Percentiles rank a stretch among this genome's conserved stretches.
Evolutionary conservation across 805 yeast species (phyloP).

Genomic region (Cyberlindnera mississippiensis): DNA sequence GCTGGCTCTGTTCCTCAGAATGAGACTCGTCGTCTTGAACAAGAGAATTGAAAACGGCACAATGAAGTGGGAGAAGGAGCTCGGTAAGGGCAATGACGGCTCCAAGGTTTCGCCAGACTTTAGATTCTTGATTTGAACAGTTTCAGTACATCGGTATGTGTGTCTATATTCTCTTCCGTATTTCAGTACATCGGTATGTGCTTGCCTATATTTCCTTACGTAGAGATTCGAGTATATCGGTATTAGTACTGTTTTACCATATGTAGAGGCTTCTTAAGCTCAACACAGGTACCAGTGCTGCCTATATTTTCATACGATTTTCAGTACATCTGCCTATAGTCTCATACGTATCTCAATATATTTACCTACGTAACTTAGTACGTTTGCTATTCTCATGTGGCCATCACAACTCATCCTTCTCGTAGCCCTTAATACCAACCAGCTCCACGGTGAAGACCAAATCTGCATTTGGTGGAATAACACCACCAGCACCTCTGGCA

Average conservation of each 20-base stretch:
- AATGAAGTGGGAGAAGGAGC: constrained; percentile 28
- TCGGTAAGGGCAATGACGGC: constrained; percentile 41
- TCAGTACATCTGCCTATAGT: too few species aligned
- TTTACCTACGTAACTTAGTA: too few species aligned
- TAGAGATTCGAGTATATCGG: too few species aligned
- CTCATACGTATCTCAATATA: too few species aligned
- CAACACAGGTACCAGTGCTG: too few species aligned
- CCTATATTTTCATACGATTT: too few species aligned
- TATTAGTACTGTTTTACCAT: too few species aligned
- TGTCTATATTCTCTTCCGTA: too few species aligned
- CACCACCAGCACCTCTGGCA: constrained; percentile 65
- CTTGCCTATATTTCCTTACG: too few species aligned
- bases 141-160: background rate
- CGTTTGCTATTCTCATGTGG: too few species aligned
- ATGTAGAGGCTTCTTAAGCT: too few species aligned
- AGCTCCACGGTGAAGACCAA: constrained; percentile 65
- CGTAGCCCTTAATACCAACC: constrained; percentile 45
- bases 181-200: too few species aligned
- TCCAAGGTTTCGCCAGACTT: constrained; percentile 40
- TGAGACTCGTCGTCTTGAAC: constrained; percentile 37
- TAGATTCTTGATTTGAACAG: constrained; percentile 29
- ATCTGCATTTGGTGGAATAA: constrained; percentile 75
- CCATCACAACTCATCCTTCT: constrained; percentile 22
- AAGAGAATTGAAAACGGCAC: constrained; percentile 40
- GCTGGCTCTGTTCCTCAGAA: constrained; percentile 36